phyloP scores from a whole-genome alignment of 2,329 filamentous ascomycete genomes.

The Colletotrichum simmondsii region DNA sequence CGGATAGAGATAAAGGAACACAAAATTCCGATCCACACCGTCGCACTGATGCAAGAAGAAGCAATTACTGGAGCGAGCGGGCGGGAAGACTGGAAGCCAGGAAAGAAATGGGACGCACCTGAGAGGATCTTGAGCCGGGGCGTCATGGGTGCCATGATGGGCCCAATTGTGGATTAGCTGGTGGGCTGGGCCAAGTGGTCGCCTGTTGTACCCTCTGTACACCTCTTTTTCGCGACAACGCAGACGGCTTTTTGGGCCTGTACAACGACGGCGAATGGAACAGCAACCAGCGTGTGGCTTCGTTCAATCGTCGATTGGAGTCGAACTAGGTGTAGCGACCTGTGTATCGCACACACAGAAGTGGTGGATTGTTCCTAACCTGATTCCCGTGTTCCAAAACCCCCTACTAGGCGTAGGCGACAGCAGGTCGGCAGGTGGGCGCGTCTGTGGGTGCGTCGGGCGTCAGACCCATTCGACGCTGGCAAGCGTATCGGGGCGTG shows the following conservation, averaged over 20 bases:
- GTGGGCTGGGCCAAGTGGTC: conserved; percentile 42
- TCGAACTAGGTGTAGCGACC: neutral
- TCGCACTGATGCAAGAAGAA: conserved; percentile 38
- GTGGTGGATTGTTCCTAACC: conserved; percentile 23
- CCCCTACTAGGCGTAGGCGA: conserved; percentile 11
- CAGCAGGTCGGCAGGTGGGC: conserved; percentile 29
- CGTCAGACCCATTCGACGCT: conserved; percentile 34
- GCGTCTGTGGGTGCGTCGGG: conserved; percentile 30
- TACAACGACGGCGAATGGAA: conserved; percentile 23
- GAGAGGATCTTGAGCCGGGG: conserved; percentile 70
- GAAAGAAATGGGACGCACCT: conserved; percentile 59
- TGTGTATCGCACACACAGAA: conserved; percentile 15
- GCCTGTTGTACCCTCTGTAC: conserved; percentile 32
- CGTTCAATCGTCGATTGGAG: conserved; percentile 6
- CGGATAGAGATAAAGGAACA: conserved; percentile 36
- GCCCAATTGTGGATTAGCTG: conserved; percentile 50
- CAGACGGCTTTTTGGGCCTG: conserved; percentile 20
- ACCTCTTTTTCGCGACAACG: conserved; percentile 26
- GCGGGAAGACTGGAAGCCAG: conserved; percentile 30
- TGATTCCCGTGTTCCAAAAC: conserved; percentile 1
- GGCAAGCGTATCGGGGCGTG: conserved; percentile 30
- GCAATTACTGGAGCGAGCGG: conserved; percentile 33
- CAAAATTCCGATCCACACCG: conserved; percentile 43
- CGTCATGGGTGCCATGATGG: conserved; percentile 68
- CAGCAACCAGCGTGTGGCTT: conserved; percentile 26